Conservation (phyloP, 495 filamentous ascomycete genomes). For the Aspergillus sclerotiicarbonarius region DNA sequence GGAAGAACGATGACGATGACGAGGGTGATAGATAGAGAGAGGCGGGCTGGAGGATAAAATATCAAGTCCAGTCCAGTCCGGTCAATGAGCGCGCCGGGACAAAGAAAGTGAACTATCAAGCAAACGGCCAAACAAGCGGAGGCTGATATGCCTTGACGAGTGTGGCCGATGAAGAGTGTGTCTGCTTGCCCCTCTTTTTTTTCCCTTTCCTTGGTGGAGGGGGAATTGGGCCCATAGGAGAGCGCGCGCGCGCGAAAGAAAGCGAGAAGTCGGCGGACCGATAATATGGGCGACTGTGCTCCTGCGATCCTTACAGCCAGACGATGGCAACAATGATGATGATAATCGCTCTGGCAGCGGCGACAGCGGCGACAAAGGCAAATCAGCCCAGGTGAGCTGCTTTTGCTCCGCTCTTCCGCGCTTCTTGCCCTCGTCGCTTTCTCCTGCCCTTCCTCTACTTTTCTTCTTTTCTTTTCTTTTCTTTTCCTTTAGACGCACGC, state of each 20-base stretch:
- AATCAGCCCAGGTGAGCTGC: background rate
- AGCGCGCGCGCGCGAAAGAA: background rate
- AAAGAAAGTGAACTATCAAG: conserved; percentile 1
- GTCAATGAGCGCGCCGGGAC: conserved; percentile 1
- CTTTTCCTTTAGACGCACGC: conserved; percentile 12
- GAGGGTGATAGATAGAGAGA: conserved; percentile 3
- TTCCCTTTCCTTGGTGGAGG: conserved; percentile 1
- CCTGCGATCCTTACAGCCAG: conserved; percentile 7
- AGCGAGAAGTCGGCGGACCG: background rate
- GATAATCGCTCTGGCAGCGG: background rate
- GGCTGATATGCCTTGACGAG: background rate
- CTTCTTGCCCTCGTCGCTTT: conserved; percentile 2
- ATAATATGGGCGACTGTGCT: background rate
- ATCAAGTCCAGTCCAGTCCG: no score
- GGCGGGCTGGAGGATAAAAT: background rate
- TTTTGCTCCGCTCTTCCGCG: background rate
- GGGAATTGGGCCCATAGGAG: conserved; percentile 4
- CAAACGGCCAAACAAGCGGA: background rate
- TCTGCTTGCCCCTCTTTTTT: conserved; percentile 14
- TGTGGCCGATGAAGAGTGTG: background rate
- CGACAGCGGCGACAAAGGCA: background rate
- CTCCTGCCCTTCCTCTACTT: conserved; percentile 4
- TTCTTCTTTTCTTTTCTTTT: conserved; percentile 5
- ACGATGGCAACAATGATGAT: background rate
- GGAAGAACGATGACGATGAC: conserved; percentile 7